Evolutionary conservation across 2,329 filamentous ascomycete species (phyloP), one percentile per base, ranked within the genome.

Genomic region (Aspergillus sp.): DNA sequence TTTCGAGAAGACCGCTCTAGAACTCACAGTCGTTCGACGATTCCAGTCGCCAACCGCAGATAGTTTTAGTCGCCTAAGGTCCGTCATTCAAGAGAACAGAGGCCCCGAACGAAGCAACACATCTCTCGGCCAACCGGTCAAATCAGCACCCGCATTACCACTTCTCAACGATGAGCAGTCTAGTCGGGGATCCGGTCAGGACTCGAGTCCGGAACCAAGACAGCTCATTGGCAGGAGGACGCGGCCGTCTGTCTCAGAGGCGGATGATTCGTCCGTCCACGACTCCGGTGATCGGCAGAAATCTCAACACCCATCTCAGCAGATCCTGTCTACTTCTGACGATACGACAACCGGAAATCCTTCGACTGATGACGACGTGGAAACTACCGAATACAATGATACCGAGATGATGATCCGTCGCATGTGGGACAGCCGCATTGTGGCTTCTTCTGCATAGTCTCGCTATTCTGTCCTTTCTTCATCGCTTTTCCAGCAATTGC

Each of bases 21-120:
- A 74, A 50, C 60, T 74, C 35, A 68, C 61, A 30, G 72, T 74
- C 5, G 70, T 74, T 7, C 67, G 69, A 43, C 65, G 70, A 17
- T 75, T 75, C 52, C 68, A 70, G 47, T 70, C 66, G 20, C 72
- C 72, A 4, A 67, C 70, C 2, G 61, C 63, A 7, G 69, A 73
- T 51, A 74, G 71, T 50, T 67, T 74, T 53, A 59, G 52, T 25
- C 65, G 72, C 27, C 54, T 73, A 27, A 57, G 61, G n/a, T 49
- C 51, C 12, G 48, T 69, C 9, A 44, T 59, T 22, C 58, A 59
- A 44, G 55, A 57, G 42, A 43, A 51, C 32, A 61, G 53, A 25
- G 37, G 48, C 5, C 39, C 49, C n/a, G 50, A 33, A 12, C 51
- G 49, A 41, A 53, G 20, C 12, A 33, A 41, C 27, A 54, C 57